Evolutionary conservation across 2,329 filamentous ascomycete species (phyloP).

Genomic region (Xylaria sp.): DNA sequence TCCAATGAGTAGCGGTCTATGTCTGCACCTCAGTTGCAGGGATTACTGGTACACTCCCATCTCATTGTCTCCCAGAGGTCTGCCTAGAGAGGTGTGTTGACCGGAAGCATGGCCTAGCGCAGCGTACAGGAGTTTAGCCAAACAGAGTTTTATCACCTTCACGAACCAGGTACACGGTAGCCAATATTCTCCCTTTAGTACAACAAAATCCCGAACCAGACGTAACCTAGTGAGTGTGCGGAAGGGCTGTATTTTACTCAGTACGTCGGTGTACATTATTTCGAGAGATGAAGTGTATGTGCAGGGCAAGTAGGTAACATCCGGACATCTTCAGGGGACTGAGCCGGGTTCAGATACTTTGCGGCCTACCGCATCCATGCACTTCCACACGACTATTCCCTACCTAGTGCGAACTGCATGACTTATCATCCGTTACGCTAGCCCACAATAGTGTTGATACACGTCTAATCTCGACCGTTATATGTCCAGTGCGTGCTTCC

Average conservation of each 20-base stretch:
- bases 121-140: too few species aligned
- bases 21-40: background rate
- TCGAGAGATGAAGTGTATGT: too few species aligned
- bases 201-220: background rate
- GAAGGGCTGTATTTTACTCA: too few species aligned
- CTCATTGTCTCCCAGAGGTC: background rate
- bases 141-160: too few species aligned
- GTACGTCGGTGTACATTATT: too few species aligned
- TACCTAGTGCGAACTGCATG: background rate
- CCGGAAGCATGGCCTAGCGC: too few species aligned
- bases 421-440: too few species aligned
- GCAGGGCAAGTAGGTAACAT: background rate
- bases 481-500: too few species aligned
- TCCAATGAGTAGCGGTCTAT: background rate
- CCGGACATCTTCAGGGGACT: background rate
- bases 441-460: too few species aligned
- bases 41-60: background rate
- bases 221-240: background rate
- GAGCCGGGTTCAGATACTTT: constrained; percentile 3
- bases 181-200: too few species aligned
- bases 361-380: background rate
- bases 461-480: background rate
- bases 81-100: too few species aligned
- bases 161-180: too few species aligned
- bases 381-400: background rate